phyloP scores from a whole-genome alignment of 208 protist species.

The Naegleria gruberi region DNA sequence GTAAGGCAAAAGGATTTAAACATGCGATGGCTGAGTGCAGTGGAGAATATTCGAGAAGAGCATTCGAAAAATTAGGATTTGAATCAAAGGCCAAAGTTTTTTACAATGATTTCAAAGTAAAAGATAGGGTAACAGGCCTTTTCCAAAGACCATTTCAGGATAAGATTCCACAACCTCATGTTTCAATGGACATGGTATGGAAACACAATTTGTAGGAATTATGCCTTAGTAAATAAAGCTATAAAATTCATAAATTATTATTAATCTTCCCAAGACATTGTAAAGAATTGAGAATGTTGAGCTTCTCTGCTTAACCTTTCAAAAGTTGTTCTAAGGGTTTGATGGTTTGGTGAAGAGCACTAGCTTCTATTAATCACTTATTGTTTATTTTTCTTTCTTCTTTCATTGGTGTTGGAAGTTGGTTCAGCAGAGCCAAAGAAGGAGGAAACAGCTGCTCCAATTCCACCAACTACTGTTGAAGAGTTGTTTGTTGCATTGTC shows the following conservation, averaged over 20 bases:
- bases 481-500: neutral
- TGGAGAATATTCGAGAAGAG: neutral
- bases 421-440: neutral
- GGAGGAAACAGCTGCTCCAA: neutral
- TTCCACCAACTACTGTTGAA: neutral
- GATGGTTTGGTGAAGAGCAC: too few species aligned
- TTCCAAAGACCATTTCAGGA: neutral
- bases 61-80: neutral
- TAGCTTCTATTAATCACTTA: too few species aligned
- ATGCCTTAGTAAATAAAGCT: too few species aligned
- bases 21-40: neutral
- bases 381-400: too few species aligned
- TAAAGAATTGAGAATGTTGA: too few species aligned
- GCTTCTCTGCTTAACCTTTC: too few species aligned
- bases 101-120: neutral
- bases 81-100: neutral
- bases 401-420: too few species aligned
- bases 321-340: too few species aligned
- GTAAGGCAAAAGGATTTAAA: neutral
- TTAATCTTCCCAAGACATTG: too few species aligned
- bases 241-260: too few species aligned
- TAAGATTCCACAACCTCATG: neutral
- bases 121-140: neutral
- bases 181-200: neutral
- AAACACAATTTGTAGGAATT: neutral